Evolutionary conservation across 192 early-diverging fungal species (phyloP).

Genomic region (Backusella parvicylindrica): DNA sequence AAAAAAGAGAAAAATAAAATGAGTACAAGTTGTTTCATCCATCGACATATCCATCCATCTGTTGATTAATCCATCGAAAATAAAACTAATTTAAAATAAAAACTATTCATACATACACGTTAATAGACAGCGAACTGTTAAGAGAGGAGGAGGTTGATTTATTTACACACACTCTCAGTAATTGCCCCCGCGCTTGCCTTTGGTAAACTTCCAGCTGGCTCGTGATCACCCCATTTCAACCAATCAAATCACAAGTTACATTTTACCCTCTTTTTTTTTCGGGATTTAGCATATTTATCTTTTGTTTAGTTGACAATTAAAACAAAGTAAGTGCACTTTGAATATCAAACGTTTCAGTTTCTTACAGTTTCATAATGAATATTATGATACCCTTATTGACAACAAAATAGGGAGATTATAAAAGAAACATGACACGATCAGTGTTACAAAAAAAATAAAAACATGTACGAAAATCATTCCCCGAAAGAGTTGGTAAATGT

Average conservation of each 20-base stretch:
- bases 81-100: too few relatives aligned
- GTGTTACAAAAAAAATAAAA: not conserved
- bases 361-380: not conserved
- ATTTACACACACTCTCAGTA: not conserved
- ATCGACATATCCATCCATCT: constrained; percentile 16
- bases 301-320: too few relatives aligned
- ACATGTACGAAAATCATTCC: not conserved
- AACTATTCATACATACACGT: constrained; percentile 9
- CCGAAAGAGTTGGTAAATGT: not conserved
- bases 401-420: not conserved
- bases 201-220: not conserved
- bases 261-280: not conserved
- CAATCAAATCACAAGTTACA: not conserved
- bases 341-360: not conserved
- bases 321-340: not conserved
- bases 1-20: not conserved
- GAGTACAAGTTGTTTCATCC: constrained; percentile 10
- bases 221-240: not conserved
- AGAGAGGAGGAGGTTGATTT: constrained; percentile 9
- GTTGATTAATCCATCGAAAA: constrained; percentile 6
- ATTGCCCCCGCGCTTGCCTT: not conserved
- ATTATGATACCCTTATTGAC: not conserved
- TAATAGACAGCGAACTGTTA: constrained; percentile 13
- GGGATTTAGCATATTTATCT: too few relatives aligned
- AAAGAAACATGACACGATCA: not conserved